A percentile compares a stretch with the other conserved stretches of the same genome.
Conservation (phyloP, 148 eudicot species). For the Persicaria maculosa region DNA sequence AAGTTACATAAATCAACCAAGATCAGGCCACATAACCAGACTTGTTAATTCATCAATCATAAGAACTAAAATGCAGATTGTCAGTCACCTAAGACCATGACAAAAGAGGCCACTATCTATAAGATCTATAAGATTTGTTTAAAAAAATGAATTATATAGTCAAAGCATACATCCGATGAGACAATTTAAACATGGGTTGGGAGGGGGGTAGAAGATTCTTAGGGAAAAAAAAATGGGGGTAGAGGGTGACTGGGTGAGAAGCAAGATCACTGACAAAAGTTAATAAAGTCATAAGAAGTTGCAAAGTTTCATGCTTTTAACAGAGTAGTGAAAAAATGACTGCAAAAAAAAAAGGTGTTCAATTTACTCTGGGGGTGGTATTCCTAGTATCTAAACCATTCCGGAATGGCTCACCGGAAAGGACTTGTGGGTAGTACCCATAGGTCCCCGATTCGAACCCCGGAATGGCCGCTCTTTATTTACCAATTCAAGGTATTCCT, state of each 20-base stretch:
- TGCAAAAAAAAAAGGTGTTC: no score
- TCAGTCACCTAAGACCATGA: no score
- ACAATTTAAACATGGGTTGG: not conserved
- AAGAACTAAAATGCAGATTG: not conserved
- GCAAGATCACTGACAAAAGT: not conserved
- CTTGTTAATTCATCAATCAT: not conserved
- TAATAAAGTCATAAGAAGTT: not conserved
- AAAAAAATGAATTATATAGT: not conserved
- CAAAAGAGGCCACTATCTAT: not conserved
- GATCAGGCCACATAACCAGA: not conserved
- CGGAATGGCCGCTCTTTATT: no score
- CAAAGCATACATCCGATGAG: not conserved
- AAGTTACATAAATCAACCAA: not conserved
- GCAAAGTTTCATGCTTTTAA: not conserved
- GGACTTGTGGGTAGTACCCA: no score
- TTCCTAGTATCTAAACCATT: not conserved
- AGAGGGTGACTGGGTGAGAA: not conserved
- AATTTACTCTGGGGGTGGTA: no score
- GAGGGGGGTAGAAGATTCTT: not conserved
- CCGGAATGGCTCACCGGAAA: no score
- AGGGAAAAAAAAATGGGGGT: not conserved
- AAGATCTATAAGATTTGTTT: not conserved
- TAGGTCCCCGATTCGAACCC: not conserved
- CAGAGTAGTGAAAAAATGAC: not conserved
- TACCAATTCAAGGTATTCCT: no score